A percentile compares a stretch with the other conserved stretches of the same genome.
These are phyloP conservation scores for Arbutus unedo DNA, from an alignment of 148 eudicot genomes.

Conservation along the genomic window DNA sequence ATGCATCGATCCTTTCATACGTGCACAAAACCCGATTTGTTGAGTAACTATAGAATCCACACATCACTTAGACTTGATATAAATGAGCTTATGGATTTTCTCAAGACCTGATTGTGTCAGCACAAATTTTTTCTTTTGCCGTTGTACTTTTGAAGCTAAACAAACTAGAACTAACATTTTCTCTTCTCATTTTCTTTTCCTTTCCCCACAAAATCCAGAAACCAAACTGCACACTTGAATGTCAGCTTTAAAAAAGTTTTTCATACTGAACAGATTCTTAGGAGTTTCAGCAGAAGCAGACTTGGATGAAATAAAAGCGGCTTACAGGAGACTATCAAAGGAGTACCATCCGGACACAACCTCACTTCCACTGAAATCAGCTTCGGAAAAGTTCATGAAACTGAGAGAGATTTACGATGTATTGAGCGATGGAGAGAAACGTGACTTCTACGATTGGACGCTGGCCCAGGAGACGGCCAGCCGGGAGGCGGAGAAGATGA, in stretches of 20 bases:
- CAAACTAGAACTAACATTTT: neutral
- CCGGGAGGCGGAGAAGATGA: slow-evolving; percentile 66
- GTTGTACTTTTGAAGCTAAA: neutral
- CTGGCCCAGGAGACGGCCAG: slow-evolving; percentile 82
- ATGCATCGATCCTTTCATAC: too few relatives aligned
- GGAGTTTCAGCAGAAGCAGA: slow-evolving; percentile 72
- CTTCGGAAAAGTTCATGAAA: slow-evolving; percentile 86
- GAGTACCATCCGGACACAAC: slow-evolving; percentile 93
- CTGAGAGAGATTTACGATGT: slow-evolving; percentile 64
- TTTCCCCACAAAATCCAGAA: neutral
- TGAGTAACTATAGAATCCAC: too few relatives aligned
- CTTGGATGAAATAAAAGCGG: slow-evolving; percentile 75
- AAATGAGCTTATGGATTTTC: too few relatives aligned
- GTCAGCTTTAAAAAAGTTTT: neutral
- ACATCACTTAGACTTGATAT: too few relatives aligned
- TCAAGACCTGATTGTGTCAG: too few relatives aligned
- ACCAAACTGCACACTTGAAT: neutral
- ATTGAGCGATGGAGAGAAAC: slow-evolving; percentile 53
- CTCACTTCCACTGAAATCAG: slow-evolving; percentile 65
- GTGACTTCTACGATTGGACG: slow-evolving; percentile 80
- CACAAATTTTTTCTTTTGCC: neutral
- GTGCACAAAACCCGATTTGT: too few relatives aligned
- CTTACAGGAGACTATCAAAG: slow-evolving; percentile 67
- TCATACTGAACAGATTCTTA: slow-evolving; percentile 44
- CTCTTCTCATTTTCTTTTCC: neutral